phyloP scores from a whole-genome alignment of 2,329 filamentous ascomycete genomes.

The Botryotinia narcissicola region DNA sequence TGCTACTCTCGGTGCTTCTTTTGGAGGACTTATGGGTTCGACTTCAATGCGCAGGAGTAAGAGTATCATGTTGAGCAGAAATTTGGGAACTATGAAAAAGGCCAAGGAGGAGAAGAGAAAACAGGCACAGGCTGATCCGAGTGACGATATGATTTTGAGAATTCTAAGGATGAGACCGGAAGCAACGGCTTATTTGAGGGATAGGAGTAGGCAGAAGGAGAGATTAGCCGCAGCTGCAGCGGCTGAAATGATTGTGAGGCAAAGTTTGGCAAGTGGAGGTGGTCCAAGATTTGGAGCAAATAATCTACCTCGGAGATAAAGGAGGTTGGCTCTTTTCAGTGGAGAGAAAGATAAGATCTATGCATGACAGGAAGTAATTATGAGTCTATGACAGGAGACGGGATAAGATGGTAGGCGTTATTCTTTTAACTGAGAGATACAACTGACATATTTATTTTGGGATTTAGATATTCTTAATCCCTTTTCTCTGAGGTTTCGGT shows the following conservation, averaged over 20 bases:
- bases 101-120: slow-evolving; percentile 95
- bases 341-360: background rate
- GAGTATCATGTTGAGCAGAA: slow-evolving; percentile 91
- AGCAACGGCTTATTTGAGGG: slow-evolving; percentile 80
- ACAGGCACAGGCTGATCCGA: slow-evolving; percentile 93
- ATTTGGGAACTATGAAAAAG: slow-evolving; percentile 92
- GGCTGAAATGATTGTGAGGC: slow-evolving; percentile 89
- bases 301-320: slow-evolving; percentile 36
- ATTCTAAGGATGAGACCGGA: slow-evolving; percentile 95
- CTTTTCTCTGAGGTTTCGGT: background rate
- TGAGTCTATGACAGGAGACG: slow-evolving; percentile 6
- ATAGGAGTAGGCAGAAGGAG: slow-evolving; percentile 91
- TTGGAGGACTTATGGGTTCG: slow-evolving; percentile 63
- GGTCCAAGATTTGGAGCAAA: slow-evolving; percentile 39
- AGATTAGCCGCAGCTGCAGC: slow-evolving; percentile 84
- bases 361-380: slow-evolving; percentile 9
- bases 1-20: slow-evolving; percentile 51
- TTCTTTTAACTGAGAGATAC: slow-evolving; percentile 11
- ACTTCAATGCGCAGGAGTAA: slow-evolving; percentile 64
- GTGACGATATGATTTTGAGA: slow-evolving; percentile 94
- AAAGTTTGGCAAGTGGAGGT: slow-evolving; percentile 69
- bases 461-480: background rate
- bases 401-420: slow-evolving; percentile 8
- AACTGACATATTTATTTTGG: slow-evolving; percentile 11
- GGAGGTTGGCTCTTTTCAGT: background rate